phyloP scores from a whole-genome alignment of 208 protist species.

The Trypanosoma boissoni region DNA sequence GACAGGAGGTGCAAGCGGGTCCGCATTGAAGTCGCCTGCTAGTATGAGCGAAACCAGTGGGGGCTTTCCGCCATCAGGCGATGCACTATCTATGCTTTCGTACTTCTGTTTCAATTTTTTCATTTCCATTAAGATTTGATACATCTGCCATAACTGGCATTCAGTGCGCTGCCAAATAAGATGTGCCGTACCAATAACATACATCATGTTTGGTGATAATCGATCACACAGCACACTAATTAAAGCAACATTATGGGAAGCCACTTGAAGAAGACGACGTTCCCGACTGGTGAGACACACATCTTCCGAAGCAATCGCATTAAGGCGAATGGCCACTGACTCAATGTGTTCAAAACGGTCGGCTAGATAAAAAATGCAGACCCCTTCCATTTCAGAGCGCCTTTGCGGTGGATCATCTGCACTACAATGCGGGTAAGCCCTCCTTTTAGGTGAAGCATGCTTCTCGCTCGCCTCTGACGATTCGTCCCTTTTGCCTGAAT shows the following conservation, averaged over 20 bases:
- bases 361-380: conserved; percentile 67
- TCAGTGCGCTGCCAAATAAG: conserved; percentile 76
- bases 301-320: conserved; percentile 60
- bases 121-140: conserved; percentile 49
- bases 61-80: neutral
- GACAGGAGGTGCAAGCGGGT: conserved; percentile 45
- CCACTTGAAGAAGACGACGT: conserved; percentile 57
- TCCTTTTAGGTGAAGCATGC: too few species aligned
- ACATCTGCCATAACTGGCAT: conserved; percentile 82
- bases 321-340: conserved; percentile 62
- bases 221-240: conserved; percentile 70
- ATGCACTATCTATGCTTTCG: neutral
- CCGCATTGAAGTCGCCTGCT: conserved; percentile 82
- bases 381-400: conserved; percentile 77
- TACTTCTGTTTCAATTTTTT: conserved; percentile 69
- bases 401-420: conserved; percentile 15
- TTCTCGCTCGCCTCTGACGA: too few species aligned
- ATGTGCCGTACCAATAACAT: conserved; percentile 71
- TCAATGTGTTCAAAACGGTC: conserved; percentile 64
- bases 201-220: conserved; percentile 30
- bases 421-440: too few species aligned
- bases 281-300: conserved; percentile 47
- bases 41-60: conserved; percentile 48
- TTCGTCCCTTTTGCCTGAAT: neutral
- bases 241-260: conserved; percentile 83